Percentiles rank a stretch among this genome's conserved stretches.
phyloP scores from a whole-genome alignment of 2,329 filamentous ascomycete species.

The Ceratocystis cubensis region DNA sequence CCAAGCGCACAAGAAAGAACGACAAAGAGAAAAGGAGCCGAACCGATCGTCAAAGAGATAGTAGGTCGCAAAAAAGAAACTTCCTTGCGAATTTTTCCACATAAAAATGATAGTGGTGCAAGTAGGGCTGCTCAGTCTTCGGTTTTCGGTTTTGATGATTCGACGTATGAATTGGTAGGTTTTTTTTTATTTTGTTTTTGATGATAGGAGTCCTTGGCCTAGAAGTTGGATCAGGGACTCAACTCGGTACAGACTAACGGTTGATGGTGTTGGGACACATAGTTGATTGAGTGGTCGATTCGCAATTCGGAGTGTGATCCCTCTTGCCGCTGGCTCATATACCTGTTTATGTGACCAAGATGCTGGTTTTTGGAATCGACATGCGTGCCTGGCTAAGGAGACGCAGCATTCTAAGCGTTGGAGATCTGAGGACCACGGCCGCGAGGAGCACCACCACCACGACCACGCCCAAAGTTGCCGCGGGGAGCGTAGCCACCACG shows the following conservation, averaged over 20 bases:
- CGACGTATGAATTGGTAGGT: constrained; percentile 2
- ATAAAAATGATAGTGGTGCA: not conserved
- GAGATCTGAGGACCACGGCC: constrained; percentile 48
- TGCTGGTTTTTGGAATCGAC: constrained; percentile 1
- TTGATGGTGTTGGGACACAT: not conserved
- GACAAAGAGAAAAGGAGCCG: constrained; percentile 9
- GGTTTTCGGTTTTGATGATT: constrained; percentile 1
- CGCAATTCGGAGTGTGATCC: not conserved
- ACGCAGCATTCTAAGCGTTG: constrained; percentile 33
- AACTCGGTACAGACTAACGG: not conserved
- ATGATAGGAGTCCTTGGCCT: constrained; percentile 1
- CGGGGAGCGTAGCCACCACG: constrained; percentile 50
- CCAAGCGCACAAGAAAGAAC: constrained; percentile 19
- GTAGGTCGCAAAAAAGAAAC: not conserved
- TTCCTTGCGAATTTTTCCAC: not conserved
- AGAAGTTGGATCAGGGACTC: constrained; percentile 2
- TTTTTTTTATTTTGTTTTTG: not conserved
- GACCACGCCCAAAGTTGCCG: constrained; percentile 51
- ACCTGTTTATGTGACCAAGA: not conserved
- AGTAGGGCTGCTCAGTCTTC: not conserved
- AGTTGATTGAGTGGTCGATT: not conserved
- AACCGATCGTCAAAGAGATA: not conserved
- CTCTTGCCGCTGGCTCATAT: not conserved
- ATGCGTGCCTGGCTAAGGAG: constrained; percentile 9
- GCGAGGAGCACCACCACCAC: constrained; percentile 53